Evolutionary conservation across 108 stramenopile species (phyloP).

Genomic region (Licmophora abbreviata): DNA sequence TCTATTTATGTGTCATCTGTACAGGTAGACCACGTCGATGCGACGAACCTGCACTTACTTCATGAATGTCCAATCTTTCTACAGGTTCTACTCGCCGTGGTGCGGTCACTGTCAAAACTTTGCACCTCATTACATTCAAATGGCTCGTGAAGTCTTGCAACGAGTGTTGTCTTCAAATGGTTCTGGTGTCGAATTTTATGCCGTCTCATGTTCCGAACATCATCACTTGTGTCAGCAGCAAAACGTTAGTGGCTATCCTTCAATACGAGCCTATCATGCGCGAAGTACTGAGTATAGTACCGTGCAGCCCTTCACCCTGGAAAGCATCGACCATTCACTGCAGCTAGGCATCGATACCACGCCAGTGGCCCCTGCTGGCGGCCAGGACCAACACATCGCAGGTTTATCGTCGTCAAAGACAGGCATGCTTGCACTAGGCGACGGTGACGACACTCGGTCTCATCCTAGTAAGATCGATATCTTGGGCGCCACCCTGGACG

Average conservation of each 20-base stretch:
- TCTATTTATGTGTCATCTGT: too few relatives aligned
- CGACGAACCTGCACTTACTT: neutral
- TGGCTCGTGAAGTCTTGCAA: constrained; percentile 30
- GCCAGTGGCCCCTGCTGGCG: constrained; percentile 14
- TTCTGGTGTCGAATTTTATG: constrained; percentile 38
- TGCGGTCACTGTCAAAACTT: constrained; percentile 61
- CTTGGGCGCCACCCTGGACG: constrained; percentile 29
- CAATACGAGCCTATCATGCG: constrained; percentile 31
- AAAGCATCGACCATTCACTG: constrained; percentile 18
- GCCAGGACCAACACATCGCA: constrained; percentile 1
- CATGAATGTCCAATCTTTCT: constrained; percentile 4
- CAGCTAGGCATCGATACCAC: constrained; percentile 15
- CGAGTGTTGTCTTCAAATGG: constrained; percentile 13
- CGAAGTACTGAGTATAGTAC: constrained; percentile 16
- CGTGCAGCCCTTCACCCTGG: constrained; percentile 5
- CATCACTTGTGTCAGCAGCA: constrained; percentile 39
- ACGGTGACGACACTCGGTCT: constrained; percentile 12
- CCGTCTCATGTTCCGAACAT: constrained; percentile 59
- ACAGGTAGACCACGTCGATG: neutral
- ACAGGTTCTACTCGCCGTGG: constrained; percentile 59
- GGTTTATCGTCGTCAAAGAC: constrained; percentile 1
- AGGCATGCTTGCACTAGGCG: constrained; percentile 1
- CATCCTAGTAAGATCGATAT: constrained; percentile 18
- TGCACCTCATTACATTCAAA: constrained; percentile 48
- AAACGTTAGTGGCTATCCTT: constrained; percentile 48